Conservation (phyloP, 441 rosid species). For the Gossypium schwendimanii region DNA sequence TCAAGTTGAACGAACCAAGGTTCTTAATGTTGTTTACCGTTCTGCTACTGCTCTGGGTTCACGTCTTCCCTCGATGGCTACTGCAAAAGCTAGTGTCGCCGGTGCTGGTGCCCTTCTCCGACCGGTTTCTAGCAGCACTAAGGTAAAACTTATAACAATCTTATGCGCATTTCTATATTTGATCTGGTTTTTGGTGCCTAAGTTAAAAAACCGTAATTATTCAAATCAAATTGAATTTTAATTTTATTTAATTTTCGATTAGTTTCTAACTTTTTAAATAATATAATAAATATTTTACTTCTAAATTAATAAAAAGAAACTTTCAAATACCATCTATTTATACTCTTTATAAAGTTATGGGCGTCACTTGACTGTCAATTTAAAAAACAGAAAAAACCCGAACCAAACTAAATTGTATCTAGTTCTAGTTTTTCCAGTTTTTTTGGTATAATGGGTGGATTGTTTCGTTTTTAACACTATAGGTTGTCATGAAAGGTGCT, state of each 20-base stretch:
- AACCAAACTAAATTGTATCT: neutral
- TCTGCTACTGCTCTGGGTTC: conserved; percentile 95
- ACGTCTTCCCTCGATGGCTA: conserved; percentile 82
- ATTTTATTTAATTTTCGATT: neutral
- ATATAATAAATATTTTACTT: neutral
- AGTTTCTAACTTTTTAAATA: neutral
- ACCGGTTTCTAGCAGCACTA: conserved; percentile 85
- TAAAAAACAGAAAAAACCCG: too few species aligned
- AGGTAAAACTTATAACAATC: conserved; percentile 35
- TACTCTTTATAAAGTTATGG: too few species aligned
- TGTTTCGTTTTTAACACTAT: conserved; percentile 8
- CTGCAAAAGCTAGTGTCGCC: conserved; percentile 89
- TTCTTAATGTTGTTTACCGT: conserved; percentile 81
- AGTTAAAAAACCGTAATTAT: neutral
- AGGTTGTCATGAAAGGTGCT: conserved; percentile 93
- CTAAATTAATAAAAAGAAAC: neutral
- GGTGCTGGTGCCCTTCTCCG: conserved; percentile 87
- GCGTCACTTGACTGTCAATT: too few species aligned
- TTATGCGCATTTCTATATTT: neutral
- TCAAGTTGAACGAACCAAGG: conserved; percentile 82
- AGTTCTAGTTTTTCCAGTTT: neutral
- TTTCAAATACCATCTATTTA: neutral
- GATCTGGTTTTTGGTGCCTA: neutral
- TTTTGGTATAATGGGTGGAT: neutral
- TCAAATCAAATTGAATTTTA: neutral